Evolutionary conservation across 2,329 filamentous ascomycete genomes (phyloP), one percentile per base, ranked within the genome.

Genomic region (Botrytis sinoallii): DNA sequence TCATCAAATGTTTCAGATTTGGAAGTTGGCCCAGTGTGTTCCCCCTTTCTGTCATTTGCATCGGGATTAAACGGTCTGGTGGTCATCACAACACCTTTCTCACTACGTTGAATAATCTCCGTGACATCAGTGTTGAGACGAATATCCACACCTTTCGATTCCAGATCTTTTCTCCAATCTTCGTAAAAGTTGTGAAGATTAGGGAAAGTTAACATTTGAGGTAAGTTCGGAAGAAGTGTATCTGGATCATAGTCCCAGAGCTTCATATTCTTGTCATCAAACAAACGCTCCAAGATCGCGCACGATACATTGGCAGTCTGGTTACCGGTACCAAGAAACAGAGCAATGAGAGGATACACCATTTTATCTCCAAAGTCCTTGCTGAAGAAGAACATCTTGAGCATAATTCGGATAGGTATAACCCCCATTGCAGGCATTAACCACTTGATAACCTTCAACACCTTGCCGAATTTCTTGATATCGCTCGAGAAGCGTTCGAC

Each of bases 311-410:
- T 89, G 0, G 91, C 88, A 0, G 91, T 92, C 77, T 92, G 90
- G 77, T 94, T 94, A 1, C 92, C 78, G 0, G 92, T 93, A 0
- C 92, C 92, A 0, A 94, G 84, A 79, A 94, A 93, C 1, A 94
- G 83, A 0, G 92, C 92, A 46, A 93, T 88, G 80, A 94, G 88
- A 0, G 92, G 92, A 73, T 92, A 85, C 0, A 91, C 89, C 82
- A 94, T 90, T 52, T 89, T 89, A 78, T 93, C 90, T 25, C 87
- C 88, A 79, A 94, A 94, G 72, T 92, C 90, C 16, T 88, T 85
- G 73, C 85, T 90, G 82, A 94, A 93, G 73, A 88, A 83, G 81
- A 92, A 93, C 69, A 93, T 81, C 73, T 88, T 88, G 77, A 93
- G 85, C 80, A 93, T 86, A 48, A 89, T 81, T 74, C 88, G 89